These are phyloP conservation scores for Cantharellus cinnabarinus DNA, from an alignment of 768 basidiomycete species.

Conservation along the genomic window DNA sequence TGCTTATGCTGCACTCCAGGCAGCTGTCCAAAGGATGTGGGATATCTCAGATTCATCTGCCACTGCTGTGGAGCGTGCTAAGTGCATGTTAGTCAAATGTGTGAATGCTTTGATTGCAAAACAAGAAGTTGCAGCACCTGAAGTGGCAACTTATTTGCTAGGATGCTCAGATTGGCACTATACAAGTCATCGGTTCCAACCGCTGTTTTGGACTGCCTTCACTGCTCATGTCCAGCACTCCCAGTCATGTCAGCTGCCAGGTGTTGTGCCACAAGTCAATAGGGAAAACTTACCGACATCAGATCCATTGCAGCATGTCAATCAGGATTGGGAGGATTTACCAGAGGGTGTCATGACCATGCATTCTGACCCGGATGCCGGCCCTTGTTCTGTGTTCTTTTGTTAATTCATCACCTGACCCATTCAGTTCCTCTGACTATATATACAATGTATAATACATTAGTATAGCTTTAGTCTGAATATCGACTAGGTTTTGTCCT, in stretches of 20 bases:
- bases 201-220: constrained; percentile 20
- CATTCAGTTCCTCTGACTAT: no score
- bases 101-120: constrained; percentile 19
- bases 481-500: no score
- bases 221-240: constrained; percentile 8
- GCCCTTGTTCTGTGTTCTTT: no score
- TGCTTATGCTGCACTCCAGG: constrained; percentile 20
- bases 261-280: not conserved
- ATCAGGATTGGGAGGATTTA: no score
- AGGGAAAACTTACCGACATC: no score
- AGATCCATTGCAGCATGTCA: no score
- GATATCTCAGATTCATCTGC: constrained; percentile 10
- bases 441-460: no score
- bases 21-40: constrained; percentile 17
- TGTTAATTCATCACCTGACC: no score
- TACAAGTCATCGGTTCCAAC: constrained; percentile 19
- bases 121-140: constrained; percentile 23
- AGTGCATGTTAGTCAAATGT: constrained; percentile 21
- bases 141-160: constrained; percentile 19
- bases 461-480: no score
- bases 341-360: not conserved
- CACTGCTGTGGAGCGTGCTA: constrained; percentile 11
- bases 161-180: constrained; percentile 21
- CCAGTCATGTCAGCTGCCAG: no score
- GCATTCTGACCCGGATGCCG: no score